Conservation (phyloP, 2,329 filamentous ascomycete species). For the Pseudocercospora cruenta region DNA sequence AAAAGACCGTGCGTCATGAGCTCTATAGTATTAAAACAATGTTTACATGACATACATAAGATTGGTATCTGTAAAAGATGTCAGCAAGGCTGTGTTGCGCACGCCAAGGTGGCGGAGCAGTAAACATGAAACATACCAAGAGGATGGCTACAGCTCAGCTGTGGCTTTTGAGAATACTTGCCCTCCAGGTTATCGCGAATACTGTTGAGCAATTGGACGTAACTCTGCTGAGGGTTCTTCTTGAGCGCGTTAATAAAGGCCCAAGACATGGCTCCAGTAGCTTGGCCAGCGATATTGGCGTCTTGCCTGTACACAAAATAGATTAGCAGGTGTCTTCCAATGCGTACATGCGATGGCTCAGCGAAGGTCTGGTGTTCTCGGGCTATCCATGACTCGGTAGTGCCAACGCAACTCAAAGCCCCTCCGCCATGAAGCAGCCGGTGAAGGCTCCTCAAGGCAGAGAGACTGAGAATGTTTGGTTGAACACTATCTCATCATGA, state of each 20-base stretch:
- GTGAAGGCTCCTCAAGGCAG: conserved; percentile 30
- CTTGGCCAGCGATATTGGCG: conserved; percentile 82
- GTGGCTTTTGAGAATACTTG: conserved; percentile 93
- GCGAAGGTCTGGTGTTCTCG: neutral
- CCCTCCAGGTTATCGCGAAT: conserved; percentile 85
- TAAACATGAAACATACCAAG: conserved; percentile 68
- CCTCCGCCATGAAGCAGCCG: conserved; percentile 32
- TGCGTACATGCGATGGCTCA: neutral
- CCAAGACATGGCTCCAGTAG: conserved; percentile 97
- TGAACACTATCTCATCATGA: conserved; percentile 25
- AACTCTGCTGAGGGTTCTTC: conserved; percentile 93
- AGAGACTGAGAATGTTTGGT: conserved; percentile 29
- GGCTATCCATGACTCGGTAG: conserved; percentile 16
- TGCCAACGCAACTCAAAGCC: conserved; percentile 39
- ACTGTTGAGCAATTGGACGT: conserved; percentile 92
- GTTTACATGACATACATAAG: conserved; percentile 51
- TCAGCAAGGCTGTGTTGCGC: conserved; percentile 20
- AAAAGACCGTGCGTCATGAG: conserved; percentile 6
- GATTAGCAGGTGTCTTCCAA: neutral
- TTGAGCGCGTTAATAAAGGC: conserved; percentile 90
- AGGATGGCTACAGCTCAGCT: conserved; percentile 94
- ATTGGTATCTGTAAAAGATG: conserved; percentile 42
- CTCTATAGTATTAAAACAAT: conserved; percentile 1
- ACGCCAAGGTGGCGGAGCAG: neutral
- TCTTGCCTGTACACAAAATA: conserved; percentile 69